Evolutionary conservation across 2,329 filamentous ascomycete genomes (phyloP).

Genomic region (Neonectria faginata): DNA sequence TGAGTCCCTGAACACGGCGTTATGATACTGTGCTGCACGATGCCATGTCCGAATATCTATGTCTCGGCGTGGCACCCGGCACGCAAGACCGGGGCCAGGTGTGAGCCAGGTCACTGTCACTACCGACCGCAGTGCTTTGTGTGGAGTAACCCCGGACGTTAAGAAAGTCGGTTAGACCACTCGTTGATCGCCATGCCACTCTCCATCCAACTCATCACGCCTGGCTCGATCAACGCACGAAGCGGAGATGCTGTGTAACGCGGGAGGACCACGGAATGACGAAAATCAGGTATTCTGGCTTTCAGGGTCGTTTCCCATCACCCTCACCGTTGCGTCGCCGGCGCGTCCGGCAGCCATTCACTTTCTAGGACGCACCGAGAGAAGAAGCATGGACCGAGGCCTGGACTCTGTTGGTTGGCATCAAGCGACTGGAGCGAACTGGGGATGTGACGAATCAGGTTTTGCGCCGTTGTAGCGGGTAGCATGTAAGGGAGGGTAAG

Average conservation of each 20-base stretch:
- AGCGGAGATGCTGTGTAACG: conserved; percentile 16
- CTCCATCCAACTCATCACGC: background rate
- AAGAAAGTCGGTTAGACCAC: background rate
- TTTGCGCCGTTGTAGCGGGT: conserved; percentile 28
- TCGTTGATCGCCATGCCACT: background rate
- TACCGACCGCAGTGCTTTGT: conserved; percentile 3
- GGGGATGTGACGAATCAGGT: conserved; percentile 43
- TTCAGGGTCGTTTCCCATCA: conserved; percentile 1
- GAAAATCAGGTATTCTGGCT: conserved; percentile 7
- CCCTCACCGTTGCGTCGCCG: conserved; percentile 13
- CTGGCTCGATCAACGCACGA: background rate
- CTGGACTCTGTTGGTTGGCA: conserved; percentile 19
- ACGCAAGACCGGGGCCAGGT: background rate
- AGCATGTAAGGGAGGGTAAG: conserved; percentile 3
- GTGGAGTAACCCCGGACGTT: conserved; percentile 11
- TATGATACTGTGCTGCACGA: background rate
- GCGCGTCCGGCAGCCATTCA: conserved; percentile 18
- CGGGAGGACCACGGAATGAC: background rate
- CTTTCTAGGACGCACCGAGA: background rate
- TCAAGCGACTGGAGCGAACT: conserved; percentile 1
- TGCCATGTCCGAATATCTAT: background rate
- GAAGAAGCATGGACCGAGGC: conserved; percentile 17
- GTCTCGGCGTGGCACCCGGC: background rate
- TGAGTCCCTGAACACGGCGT: background rate
- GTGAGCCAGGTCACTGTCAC: background rate